Evolutionary conservation across 495 filamentous ascomycete species (phyloP).

Genomic region (Aspergillus affinis): DNA sequence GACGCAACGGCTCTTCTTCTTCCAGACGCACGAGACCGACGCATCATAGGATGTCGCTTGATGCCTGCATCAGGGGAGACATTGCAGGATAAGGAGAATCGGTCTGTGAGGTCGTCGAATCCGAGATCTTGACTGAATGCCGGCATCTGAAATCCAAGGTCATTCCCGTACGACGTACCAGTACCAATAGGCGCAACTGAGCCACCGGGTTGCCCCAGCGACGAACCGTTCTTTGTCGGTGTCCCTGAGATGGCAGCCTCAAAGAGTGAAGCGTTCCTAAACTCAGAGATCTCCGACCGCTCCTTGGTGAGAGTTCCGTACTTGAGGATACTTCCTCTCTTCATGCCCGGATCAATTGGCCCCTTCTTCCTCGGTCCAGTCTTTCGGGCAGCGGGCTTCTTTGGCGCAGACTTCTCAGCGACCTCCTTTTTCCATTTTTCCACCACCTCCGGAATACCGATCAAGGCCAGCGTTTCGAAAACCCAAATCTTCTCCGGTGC

Average conservation of each 20-base stretch:
- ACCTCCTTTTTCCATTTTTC: conserved; percentile 73
- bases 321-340: conserved; percentile 45
- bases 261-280: conserved; percentile 33
- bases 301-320: conserved; percentile 48
- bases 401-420: conserved; percentile 35
- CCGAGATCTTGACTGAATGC: conserved; percentile 6
- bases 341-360: conserved; percentile 45
- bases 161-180: too few relatives aligned
- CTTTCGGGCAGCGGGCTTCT: conserved; percentile 30
- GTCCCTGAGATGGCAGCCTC: conserved; percentile 29
- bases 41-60: conserved; percentile 28
- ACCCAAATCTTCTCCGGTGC: conserved; percentile 72
- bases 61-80: conserved; percentile 20
- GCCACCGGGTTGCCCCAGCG: not conserved
- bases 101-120: conserved; percentile 31
- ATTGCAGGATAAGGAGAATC: conserved; percentile 29
- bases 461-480: conserved; percentile 64
- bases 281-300: conserved; percentile 32
- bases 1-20: conserved; percentile 14
- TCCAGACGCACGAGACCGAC: conserved; percentile 11
- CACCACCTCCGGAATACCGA: conserved; percentile 70
- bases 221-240: conserved; percentile 16
- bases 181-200: not conserved
- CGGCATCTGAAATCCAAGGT: not conserved
- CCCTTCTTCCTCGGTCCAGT: conserved; percentile 41